Conservation (phyloP, 306 rosid genomes). For the Quercus rubra region DNA sequence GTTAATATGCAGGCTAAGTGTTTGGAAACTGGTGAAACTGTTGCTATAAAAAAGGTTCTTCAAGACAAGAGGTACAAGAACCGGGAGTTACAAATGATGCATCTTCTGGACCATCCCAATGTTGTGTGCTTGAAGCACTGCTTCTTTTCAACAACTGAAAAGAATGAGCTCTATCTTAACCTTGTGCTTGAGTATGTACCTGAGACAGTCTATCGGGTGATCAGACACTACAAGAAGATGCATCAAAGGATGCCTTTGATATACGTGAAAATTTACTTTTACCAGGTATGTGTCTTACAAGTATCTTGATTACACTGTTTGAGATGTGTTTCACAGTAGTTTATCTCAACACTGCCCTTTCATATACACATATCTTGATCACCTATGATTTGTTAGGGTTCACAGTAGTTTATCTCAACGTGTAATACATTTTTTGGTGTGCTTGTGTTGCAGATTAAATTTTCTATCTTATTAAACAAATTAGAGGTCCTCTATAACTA, state of each 20-base stretch:
- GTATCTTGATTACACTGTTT: not conserved
- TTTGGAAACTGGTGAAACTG: constrained; percentile 90
- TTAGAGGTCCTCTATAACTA: not conserved
- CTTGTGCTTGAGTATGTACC: constrained; percentile 93
- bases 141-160: constrained; percentile 86
- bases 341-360: not conserved
- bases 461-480: not conserved
- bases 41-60: constrained; percentile 93
- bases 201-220: constrained; percentile 76
- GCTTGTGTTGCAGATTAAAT: too few species aligned
- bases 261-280: constrained; percentile 79
- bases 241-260: constrained; percentile 86
- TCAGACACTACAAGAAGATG: constrained; percentile 80
- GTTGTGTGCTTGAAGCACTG: constrained; percentile 83
- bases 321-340: not conserved
- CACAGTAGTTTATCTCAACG: too few species aligned
- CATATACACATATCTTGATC: not conserved
- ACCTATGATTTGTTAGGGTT: not conserved
- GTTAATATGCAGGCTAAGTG: constrained; percentile 69
- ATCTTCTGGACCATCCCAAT: constrained; percentile 84
- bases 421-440: too few species aligned
- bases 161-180: constrained; percentile 85
- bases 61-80: constrained; percentile 95
- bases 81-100: constrained; percentile 93
- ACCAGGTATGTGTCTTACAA: constrained; percentile 55